Percentiles rank a stretch among this genome's conserved stretches.
Conservation (phyloP, 495 filamentous ascomycete species). For the Penicillium maclennaniae region DNA sequence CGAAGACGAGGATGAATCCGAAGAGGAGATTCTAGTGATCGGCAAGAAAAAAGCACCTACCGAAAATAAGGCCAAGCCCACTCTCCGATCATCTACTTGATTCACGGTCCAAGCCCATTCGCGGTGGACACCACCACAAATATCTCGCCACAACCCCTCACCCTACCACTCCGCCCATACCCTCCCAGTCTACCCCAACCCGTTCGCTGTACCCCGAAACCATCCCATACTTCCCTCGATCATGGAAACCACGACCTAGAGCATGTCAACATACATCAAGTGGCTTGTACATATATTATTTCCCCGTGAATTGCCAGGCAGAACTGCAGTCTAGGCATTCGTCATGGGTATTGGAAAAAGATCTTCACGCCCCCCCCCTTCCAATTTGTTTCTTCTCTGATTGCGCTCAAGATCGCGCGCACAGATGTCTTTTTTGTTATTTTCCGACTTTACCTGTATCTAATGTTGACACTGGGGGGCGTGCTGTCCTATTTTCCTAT, state of each 20-base stretch:
- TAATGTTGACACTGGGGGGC: slow-evolving; percentile 22
- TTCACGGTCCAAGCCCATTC: not conserved
- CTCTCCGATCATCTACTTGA: not conserved
- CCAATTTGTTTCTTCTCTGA: slow-evolving; percentile 7
- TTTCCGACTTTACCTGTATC: slow-evolving; percentile 23
- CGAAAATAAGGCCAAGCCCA: slow-evolving; percentile 19
- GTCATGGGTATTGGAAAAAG: not conserved
- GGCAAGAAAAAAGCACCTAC: slow-evolving; percentile 34
- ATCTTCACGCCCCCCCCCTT: not conserved
- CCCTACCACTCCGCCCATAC: not conserved
- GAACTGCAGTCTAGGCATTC: too few species aligned
- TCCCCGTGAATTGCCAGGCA: not conserved
- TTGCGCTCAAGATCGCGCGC: not conserved
- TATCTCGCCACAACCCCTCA: not conserved
- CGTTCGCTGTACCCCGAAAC: slow-evolving; percentile 21
- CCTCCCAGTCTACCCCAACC: not conserved
- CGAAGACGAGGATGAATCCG: slow-evolving; percentile 47
- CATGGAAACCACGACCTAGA: slow-evolving; percentile 22
- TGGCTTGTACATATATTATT: slow-evolving; percentile 28
- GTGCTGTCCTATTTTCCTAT: slow-evolving; percentile 12
- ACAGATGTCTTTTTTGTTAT: slow-evolving; percentile 8
- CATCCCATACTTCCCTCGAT: slow-evolving; percentile 7
- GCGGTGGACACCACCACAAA: not conserved
- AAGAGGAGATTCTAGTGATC: slow-evolving; percentile 48
- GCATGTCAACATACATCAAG: slow-evolving; percentile 24